These are phyloP conservation scores for Hortaea werneckii DNA, from an alignment of 2,329 filamentous ascomycete species.

Conservation along the genomic window DNA sequence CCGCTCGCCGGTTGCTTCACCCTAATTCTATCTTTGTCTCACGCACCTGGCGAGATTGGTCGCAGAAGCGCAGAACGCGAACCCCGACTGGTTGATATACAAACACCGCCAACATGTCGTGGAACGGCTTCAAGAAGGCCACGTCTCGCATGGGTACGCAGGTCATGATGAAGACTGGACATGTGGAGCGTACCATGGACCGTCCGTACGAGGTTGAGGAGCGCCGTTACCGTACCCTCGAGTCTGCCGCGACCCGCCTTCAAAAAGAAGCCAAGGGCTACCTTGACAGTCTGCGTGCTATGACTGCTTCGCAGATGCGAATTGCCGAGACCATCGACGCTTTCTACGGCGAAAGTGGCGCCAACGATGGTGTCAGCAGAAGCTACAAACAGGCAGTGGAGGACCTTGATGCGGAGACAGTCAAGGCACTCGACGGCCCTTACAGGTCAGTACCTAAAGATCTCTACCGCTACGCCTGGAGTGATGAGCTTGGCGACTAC, in stretches of 20 bases:
- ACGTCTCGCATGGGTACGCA: slow-evolving; percentile 7
- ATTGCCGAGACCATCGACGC: slow-evolving; percentile 99
- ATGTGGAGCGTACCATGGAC: slow-evolving; percentile 97
- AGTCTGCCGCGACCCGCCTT: slow-evolving; percentile 78
- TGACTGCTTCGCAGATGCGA: slow-evolving; percentile 98
- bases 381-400: slow-evolving; percentile 98
- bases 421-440: slow-evolving; percentile 93
- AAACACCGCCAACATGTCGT: slow-evolving; percentile 47
- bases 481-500: slow-evolving; percentile 9
- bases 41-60: too few species aligned
- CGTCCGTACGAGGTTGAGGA: slow-evolving; percentile 93
- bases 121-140: slow-evolving; percentile 35
- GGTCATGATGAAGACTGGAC: slow-evolving; percentile 97
- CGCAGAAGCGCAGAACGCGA: too few species aligned
- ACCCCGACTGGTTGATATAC: neutral
- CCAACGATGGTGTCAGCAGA: slow-evolving; percentile 86
- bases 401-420: slow-evolving; percentile 93
- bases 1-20: too few species aligned
- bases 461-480: slow-evolving; percentile 7
- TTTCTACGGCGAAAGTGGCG: slow-evolving; percentile 94
- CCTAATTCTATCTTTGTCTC: too few species aligned
- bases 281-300: slow-evolving; percentile 88
- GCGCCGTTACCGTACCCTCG: slow-evolving; percentile 95
- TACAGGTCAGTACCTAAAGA: slow-evolving; percentile 53
- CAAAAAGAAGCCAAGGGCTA: slow-evolving; percentile 99